Percentiles rank a stretch among this genome's conserved stretches.
Conservation (phyloP, 2,329 filamentous ascomycete genomes). For the Fusarium protoensiforme region DNA sequence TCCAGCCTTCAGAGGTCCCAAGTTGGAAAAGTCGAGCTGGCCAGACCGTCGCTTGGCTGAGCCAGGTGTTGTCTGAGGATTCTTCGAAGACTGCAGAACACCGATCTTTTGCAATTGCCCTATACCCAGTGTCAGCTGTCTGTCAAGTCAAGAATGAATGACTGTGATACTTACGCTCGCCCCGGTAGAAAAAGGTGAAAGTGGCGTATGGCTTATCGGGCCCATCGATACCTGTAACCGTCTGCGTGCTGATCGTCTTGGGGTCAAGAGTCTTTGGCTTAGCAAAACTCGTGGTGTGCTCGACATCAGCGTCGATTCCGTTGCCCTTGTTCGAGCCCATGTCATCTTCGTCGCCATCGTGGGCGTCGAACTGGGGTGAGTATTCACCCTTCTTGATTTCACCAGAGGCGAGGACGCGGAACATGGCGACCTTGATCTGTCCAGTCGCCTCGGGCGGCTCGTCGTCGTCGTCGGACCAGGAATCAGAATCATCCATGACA, state of each 20-base stretch:
- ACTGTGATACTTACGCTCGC: constrained; percentile 78
- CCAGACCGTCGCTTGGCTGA: constrained; percentile 82
- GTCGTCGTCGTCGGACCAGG: constrained; percentile 83
- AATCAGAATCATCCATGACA: constrained; percentile 75
- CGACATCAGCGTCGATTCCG: constrained; percentile 81
- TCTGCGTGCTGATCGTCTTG: constrained; percentile 98
- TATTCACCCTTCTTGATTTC: constrained; percentile 99
- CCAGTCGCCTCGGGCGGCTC: constrained; percentile 93
- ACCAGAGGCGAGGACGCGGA: constrained; percentile 92
- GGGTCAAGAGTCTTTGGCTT: constrained; percentile 96
- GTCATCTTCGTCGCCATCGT: constrained; percentile 88
- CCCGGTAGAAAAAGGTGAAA: constrained; percentile 98
- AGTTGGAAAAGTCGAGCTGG: constrained; percentile 84
- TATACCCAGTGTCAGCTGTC: constrained; percentile 53
- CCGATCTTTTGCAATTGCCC: constrained; percentile 98
- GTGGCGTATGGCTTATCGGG: constrained; percentile 96
- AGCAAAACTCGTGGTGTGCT: constrained; percentile 97
- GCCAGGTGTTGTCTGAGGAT: constrained; percentile 68
- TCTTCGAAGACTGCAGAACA: constrained; percentile 77
- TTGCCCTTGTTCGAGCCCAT: constrained; percentile 60
- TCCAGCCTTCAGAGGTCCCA: constrained; percentile 85
- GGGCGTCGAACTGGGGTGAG: constrained; percentile 95
- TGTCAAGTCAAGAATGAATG: background rate
- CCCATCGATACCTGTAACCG: constrained; percentile 97
- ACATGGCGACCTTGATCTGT: constrained; percentile 98